Conservation (phyloP, 345 rosid species). For the Heritiera littoralis region DNA sequence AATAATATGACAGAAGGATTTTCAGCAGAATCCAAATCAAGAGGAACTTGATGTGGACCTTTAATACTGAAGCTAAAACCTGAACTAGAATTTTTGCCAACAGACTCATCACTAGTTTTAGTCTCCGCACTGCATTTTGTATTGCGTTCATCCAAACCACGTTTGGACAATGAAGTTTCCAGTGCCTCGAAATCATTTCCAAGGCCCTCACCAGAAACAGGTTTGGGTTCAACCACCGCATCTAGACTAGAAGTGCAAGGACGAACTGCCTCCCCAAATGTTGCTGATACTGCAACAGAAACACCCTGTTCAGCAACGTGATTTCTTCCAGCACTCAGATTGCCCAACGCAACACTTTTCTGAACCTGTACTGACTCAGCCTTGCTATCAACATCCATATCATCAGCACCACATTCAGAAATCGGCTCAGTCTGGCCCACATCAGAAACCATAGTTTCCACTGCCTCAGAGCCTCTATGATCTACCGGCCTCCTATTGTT, state of each 20-base stretch:
- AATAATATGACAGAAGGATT: constrained; percentile 29
- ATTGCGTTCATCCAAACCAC: constrained; percentile 7
- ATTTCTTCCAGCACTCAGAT: constrained; percentile 32
- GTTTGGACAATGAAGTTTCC: constrained; percentile 28
- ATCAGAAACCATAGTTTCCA: constrained; percentile 34
- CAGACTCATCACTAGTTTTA: constrained; percentile 28
- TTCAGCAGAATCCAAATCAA: constrained; percentile 32
- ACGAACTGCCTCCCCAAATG: constrained; percentile 24
- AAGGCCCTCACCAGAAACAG: constrained; percentile 25
- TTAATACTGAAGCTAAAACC: constrained; percentile 29
- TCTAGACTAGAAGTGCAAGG: constrained; percentile 31
- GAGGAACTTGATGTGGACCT: constrained; percentile 38
- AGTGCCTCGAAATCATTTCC: constrained; percentile 28
- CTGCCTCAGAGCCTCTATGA: constrained; percentile 35
- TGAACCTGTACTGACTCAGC: constrained; percentile 29
- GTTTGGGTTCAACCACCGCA: constrained; percentile 33
- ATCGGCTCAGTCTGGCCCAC: constrained; percentile 28
- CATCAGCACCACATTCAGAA: constrained; percentile 25
- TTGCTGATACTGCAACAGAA: constrained; percentile 34
- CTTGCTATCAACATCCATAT: constrained; percentile 27
- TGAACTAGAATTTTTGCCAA: constrained; percentile 37
- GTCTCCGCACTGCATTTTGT: constrained; percentile 19
- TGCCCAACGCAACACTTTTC: constrained; percentile 34
- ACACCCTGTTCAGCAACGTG: constrained; percentile 20
- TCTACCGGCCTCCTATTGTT: constrained; percentile 28